Evolutionary conservation across 495 filamentous ascomycete genomes (phyloP), one percentile per base, ranked within the genome.

Genomic region (Aspergillus coremiiformis): DNA sequence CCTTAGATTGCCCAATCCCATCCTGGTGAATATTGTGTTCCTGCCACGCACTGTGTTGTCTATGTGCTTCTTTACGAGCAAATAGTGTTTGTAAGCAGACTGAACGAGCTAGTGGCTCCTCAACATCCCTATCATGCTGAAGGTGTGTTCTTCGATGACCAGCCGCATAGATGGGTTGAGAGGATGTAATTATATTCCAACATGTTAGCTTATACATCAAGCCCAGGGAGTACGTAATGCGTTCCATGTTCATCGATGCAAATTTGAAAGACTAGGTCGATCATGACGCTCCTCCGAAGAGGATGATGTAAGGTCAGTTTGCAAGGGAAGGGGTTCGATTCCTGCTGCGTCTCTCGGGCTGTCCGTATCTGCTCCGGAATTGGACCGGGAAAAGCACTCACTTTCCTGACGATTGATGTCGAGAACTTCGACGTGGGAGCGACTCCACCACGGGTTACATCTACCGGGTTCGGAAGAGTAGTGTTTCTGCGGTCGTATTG

Each of bases 381-480:
- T n/a, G n/a, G n/a, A n/a, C n/a, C n/a, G n/a, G n/a, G n/a, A n/a
- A n/a, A n/a, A n/a, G n/a, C n/a, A n/a, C n/a, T n/a, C n/a, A n/a
- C n/a, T n/a, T n/a, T n/a, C n/a, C n/a, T n/a, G n/a, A n/a, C n/a
- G n/a, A n/a, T n/a, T n/a, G n/a, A n/a, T n/a, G n/a, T n/a, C n/a
- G n/a, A n/a, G n/a, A n/a, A n/a, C n/a, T n/a, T n/a, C n/a, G n/a
- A n/a, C n/a, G n/a, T n/a, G n/a, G 51, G 11, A 85, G 69, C 9
- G 80, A 76, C 51, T 78, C 53, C 20, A 67, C 78, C 21, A 86
- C 65, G 8, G 9, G 70, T 58, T 15, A 73, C 60, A 60, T 78
- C 72, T 27, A 64, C 62, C 1, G 42, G 42, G 4, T 50, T n/a
- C 17, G 19, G 46, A 37, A 2, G 20, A 17, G 37, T 41, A 41